Conservation (phyloP, 768 basidiomycete species). For the Lentinula lateritia region DNA sequence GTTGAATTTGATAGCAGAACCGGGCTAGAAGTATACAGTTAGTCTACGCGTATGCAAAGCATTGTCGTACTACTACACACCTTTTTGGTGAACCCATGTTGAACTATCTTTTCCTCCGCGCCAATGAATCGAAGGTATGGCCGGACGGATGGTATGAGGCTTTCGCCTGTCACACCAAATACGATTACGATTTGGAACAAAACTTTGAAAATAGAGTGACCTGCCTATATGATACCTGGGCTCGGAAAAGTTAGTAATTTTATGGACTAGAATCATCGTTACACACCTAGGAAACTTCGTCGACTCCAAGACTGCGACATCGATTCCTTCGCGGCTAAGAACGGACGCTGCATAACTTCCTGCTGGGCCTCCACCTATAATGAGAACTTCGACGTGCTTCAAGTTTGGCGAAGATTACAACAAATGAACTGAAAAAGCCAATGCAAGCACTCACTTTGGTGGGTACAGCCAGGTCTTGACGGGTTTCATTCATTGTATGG, state of each 20-base stretch:
- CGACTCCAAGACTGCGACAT: conserved; percentile 21
- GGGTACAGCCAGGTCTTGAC: not conserved
- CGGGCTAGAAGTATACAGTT: conserved; percentile 33
- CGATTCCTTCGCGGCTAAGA: conserved; percentile 23
- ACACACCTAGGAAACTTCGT: conserved; percentile 18
- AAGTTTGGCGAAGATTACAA: not conserved
- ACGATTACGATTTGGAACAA: not conserved
- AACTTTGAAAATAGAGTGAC: not conserved
- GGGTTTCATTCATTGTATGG: not conserved
- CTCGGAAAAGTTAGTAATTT: not conserved
- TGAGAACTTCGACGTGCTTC: conserved; percentile 38
- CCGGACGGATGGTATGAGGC: conserved; percentile 55
- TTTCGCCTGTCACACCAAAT: conserved; percentile 54
- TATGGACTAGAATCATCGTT: not conserved
- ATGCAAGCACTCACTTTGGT: not conserved
- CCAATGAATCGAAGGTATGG: conserved; percentile 56
- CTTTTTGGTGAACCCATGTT: conserved; percentile 47
- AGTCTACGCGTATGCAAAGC: not conserved
- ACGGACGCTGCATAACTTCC: conserved; percentile 23
- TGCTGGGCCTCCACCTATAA: conserved; percentile 32
- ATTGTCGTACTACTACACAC: conserved; percentile 18
- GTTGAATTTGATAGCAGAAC: conserved; percentile 60
- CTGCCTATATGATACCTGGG: conserved; percentile 7
- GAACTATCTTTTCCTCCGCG: conserved; percentile 44
- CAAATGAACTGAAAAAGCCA: not conserved